Conservation (phyloP, 2,329 filamentous ascomycete species). For the Sclerotinia spermophila region DNA sequence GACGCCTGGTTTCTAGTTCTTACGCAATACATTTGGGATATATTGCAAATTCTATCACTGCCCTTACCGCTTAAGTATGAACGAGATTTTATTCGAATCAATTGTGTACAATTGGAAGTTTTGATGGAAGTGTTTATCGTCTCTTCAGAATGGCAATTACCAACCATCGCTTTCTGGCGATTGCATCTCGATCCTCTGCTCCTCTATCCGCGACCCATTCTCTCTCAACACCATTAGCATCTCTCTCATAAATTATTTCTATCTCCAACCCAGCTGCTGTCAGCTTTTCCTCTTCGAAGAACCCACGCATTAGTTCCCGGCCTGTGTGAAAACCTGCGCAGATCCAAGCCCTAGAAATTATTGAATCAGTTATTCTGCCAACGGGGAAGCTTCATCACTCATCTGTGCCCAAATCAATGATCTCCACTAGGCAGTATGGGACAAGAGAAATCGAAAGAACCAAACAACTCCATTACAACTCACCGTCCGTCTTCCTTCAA, state of each 20-base stretch:
- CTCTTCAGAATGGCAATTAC: constrained; percentile 52
- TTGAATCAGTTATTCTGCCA: constrained; percentile 12
- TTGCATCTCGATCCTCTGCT: constrained; percentile 56
- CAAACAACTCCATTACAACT: neutral
- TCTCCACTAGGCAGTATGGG: neutral
- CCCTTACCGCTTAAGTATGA: neutral
- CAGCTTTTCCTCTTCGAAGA: constrained; percentile 54
- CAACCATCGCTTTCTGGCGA: constrained; percentile 67
- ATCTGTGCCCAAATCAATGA: neutral
- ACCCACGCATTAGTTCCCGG: constrained; percentile 58
- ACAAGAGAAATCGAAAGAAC: neutral
- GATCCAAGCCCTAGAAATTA: constrained; percentile 49
- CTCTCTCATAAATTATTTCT: constrained; percentile 65
- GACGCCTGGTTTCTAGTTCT: neutral
- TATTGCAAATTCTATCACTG: neutral
- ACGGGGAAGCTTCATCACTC: neutral
- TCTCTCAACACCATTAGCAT: constrained; percentile 60
- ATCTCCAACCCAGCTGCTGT: constrained; percentile 52
- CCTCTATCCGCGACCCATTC: constrained; percentile 60
- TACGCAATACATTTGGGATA: neutral
- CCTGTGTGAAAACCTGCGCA: constrained; percentile 72
- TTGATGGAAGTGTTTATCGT: neutral
- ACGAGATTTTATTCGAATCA: neutral
- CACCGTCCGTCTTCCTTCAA: constrained; percentile 44
- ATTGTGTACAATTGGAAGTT: neutral